These are phyloP conservation scores for Ophiosphaerella narmari DNA, from an alignment of 2,329 filamentous ascomycete species.

Conservation along the genomic window DNA sequence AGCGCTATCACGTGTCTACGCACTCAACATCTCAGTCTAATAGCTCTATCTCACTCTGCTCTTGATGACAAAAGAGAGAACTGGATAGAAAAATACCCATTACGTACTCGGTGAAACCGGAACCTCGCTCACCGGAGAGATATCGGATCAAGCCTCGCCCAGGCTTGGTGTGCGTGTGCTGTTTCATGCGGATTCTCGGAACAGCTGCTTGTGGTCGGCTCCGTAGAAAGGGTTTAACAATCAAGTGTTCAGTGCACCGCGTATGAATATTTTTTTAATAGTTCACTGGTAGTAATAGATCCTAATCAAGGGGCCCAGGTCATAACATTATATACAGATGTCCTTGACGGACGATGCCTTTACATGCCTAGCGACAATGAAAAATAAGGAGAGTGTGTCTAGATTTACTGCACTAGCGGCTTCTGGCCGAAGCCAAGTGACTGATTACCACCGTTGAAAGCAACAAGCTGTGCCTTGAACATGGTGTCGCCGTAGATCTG, in stretches of 20 bases:
- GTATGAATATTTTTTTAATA: not conserved
- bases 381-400: not conserved
- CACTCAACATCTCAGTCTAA: not conserved
- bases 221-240: no score
- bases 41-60: no score
- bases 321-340: not conserved
- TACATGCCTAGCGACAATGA: not conserved
- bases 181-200: not conserved
- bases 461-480: slow-evolving; percentile 64
- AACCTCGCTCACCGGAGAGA: not conserved
- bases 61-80: no score
- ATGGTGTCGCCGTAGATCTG: slow-evolving; percentile 69
- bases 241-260: not conserved
- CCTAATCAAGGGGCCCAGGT: not conserved
- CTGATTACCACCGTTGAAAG: slow-evolving; percentile 60
- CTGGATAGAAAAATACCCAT: not conserved
- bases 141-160: not conserved
- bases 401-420: slow-evolving; percentile 7
- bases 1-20: slow-evolving; percentile 6
- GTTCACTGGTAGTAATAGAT: no score
- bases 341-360: not conserved
- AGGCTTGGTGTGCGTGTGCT: not conserved
- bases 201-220: not conserved
- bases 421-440: slow-evolving; percentile 58
- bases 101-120: not conserved